Percentiles rank a stretch among this genome's conserved stretches.
Evolutionary conservation across 2,329 filamentous ascomycete species (phyloP).

Genomic region (Annulohypoxylon truncatum): DNA sequence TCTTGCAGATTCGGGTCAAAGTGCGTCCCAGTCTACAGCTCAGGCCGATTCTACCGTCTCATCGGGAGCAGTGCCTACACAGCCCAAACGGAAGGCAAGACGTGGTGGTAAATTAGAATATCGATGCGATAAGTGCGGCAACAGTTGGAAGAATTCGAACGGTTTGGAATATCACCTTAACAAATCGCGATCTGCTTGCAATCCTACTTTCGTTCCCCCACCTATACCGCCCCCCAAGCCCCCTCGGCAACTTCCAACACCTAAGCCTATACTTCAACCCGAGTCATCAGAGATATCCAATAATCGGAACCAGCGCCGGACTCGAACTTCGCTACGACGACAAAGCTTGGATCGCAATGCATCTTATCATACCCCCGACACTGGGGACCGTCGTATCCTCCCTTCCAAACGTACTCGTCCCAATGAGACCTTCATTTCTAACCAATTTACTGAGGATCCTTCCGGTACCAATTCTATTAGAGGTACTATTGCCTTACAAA

Average conservation of each 20-base stretch:
- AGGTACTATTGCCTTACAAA: slow-evolving; percentile 40
- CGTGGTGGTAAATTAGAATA: slow-evolving; percentile 50
- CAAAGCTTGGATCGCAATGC: background rate
- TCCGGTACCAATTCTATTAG: background rate
- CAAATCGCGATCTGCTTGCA: slow-evolving; percentile 66
- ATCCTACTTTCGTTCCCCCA: slow-evolving; percentile 57
- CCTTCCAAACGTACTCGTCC: slow-evolving; percentile 27
- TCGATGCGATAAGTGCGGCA: slow-evolving; percentile 65
- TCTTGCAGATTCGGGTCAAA: background rate
- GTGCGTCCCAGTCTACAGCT: background rate
- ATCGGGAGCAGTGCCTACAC: slow-evolving; percentile 24
- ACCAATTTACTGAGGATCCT: background rate
- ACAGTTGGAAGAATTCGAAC: slow-evolving; percentile 67
- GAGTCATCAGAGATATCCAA: background rate
- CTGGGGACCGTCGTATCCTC: slow-evolving; percentile 1
- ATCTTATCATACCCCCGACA: background rate
- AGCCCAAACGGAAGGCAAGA: slow-evolving; percentile 27
- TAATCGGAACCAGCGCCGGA: background rate
- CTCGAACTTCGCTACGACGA: background rate
- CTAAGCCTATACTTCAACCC: slow-evolving; percentile 32
- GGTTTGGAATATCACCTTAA: slow-evolving; percentile 69
- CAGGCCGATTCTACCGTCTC: slow-evolving; percentile 16
- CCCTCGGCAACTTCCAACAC: slow-evolving; percentile 24
- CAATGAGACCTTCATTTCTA: background rate
- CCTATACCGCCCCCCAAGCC: slow-evolving; percentile 24